Evolutionary conservation across 2,329 filamentous ascomycete species (phyloP).

Genomic region (Thelonectria discophora): DNA sequence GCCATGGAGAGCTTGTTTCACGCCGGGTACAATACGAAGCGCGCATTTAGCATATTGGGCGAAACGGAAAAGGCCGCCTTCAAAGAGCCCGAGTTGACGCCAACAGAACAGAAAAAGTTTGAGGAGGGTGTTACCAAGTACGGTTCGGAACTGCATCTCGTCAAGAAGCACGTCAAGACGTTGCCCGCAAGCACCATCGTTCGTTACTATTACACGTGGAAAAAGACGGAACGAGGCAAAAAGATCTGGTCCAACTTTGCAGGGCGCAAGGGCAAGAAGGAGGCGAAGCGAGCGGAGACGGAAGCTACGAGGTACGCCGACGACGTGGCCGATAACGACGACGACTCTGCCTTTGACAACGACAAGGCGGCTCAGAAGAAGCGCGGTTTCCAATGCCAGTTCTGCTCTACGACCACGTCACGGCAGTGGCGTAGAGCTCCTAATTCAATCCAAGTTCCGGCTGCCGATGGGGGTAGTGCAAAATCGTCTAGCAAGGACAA

Average conservation of each 20-base stretch:
- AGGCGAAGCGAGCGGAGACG: conserved; percentile 77
- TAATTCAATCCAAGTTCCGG: conserved; percentile 74
- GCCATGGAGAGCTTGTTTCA: conserved; percentile 78
- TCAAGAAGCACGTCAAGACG: conserved; percentile 86
- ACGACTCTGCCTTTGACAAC: conserved; percentile 95
- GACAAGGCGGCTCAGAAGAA: conserved; percentile 84
- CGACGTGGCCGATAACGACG: conserved; percentile 89
- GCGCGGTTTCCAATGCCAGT: conserved; percentile 90
- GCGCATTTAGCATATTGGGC: conserved; percentile 74
- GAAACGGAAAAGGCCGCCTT: conserved; percentile 75
- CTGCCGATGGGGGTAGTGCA: conserved; percentile 68
- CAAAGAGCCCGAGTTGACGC: conserved; percentile 82
- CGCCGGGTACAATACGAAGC: conserved; percentile 74
- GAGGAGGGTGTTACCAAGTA: conserved; percentile 91
- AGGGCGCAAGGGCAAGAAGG: conserved; percentile 89
- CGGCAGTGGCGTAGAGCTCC: conserved; percentile 94
- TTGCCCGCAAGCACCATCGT: conserved; percentile 83
- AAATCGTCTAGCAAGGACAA: conserved; percentile 77
- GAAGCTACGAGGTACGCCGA: conserved; percentile 81
- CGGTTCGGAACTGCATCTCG: conserved; percentile 86
- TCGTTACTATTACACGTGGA: conserved; percentile 97
- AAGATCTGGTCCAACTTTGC: conserved; percentile 91
- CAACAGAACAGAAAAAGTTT: conserved; percentile 86
- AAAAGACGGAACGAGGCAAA: conserved; percentile 86
- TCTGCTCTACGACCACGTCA: conserved; percentile 81